phyloP scores from a whole-genome alignment of 177 flowering plant genomes.

The Vitis hybrid region DNA sequence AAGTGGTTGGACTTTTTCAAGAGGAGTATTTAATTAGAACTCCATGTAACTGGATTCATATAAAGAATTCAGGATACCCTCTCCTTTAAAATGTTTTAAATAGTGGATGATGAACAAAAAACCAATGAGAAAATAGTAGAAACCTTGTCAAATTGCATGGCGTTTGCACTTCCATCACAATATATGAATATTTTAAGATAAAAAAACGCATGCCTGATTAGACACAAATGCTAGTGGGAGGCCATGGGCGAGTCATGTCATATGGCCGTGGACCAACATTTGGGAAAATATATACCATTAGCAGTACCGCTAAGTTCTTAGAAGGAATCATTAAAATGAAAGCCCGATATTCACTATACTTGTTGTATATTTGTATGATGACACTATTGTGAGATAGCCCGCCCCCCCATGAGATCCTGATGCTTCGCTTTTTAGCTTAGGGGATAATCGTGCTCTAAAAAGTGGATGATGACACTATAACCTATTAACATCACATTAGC shows the following conservation, averaged over 20 bases:
- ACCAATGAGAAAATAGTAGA: not conserved
- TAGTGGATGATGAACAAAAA: too few relatives aligned
- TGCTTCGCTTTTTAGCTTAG: not conserved
- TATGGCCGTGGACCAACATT: not conserved
- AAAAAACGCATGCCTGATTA: not conserved
- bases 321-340: too few relatives aligned
- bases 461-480: conserved; percentile 11
- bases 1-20: too few relatives aligned
- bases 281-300: not conserved
- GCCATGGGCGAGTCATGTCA: conserved; percentile 5
- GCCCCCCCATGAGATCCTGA: too few relatives aligned
- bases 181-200: conserved; percentile 6
- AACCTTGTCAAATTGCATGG: not conserved
- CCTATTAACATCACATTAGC: not conserved
- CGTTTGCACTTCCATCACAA: not conserved
- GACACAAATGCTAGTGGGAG: not conserved
- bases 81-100: too few relatives aligned
- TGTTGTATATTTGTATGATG: too few relatives aligned
- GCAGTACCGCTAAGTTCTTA: too few relatives aligned
- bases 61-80: too few relatives aligned
- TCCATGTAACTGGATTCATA: too few relatives aligned
- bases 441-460: not conserved
- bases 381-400: too few relatives aligned
- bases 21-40: too few relatives aligned
- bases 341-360: too few relatives aligned